phyloP scores from a whole-genome alignment of 148 eudicot genomes.

The Euryodendron excelsum region DNA sequence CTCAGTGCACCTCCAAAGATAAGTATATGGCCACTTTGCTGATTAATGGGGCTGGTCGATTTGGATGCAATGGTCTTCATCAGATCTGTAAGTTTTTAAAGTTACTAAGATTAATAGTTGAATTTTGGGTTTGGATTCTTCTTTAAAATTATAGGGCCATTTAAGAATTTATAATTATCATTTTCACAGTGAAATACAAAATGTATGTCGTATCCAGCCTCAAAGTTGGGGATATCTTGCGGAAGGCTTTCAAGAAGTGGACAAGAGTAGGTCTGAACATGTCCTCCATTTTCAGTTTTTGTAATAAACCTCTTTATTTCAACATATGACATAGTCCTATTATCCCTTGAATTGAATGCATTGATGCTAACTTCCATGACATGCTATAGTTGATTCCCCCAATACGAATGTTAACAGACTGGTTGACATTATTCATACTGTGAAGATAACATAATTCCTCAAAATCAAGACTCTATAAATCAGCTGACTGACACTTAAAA shows the following conservation, averaged over 20 bases:
- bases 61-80: conserved; percentile 51
- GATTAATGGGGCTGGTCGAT: conserved; percentile 54
- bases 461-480: too few relatives aligned
- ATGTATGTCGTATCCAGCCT: conserved; percentile 30
- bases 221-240: conserved; percentile 36
- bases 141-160: not conserved
- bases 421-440: not conserved
- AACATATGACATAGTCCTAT: not conserved
- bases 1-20: conserved; percentile 36
- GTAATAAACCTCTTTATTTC: not conserved
- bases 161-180: not conserved
- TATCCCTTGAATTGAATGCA: not conserved
- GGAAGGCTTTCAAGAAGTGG: conserved; percentile 48
- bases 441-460: not conserved
- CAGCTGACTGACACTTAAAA: not conserved
- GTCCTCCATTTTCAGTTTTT: not conserved
- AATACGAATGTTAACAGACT: not conserved
- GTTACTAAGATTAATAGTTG: not conserved
- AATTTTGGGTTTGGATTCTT: not conserved
- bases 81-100: conserved; percentile 36
- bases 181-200: conserved; percentile 40
- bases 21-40: conserved; percentile 48
- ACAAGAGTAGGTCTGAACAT: conserved; percentile 34
- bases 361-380: not conserved
- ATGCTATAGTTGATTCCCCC: not conserved